phyloP scores from a whole-genome alignment of 2,329 filamentous ascomycete species.

The Colletotrichum liriopes region DNA sequence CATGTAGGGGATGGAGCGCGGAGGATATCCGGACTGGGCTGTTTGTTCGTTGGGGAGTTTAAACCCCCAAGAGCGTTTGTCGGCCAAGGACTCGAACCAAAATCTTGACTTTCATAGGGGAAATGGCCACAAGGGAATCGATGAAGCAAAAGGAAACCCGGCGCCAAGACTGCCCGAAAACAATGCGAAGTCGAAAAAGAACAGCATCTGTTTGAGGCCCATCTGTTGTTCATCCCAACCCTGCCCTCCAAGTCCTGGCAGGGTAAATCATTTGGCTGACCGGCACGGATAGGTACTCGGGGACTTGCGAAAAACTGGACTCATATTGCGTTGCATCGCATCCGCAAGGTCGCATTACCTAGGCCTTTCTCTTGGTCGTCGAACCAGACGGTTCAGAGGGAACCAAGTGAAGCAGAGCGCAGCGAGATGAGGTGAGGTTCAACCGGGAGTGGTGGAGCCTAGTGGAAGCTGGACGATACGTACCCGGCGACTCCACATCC shows the following conservation, averaged over 20 bases:
- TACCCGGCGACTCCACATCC: neutral
- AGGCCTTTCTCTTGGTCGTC: neutral
- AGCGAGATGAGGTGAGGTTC: constrained; percentile 9
- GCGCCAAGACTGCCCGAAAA: neutral
- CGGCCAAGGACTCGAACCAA: neutral
- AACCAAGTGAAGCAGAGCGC: neutral
- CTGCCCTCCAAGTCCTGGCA: neutral
- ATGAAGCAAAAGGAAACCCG: neutral
- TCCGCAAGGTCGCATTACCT: neutral
- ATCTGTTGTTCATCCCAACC: neutral
- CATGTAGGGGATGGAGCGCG: constrained; percentile 4
- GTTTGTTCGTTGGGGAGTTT: constrained; percentile 1
- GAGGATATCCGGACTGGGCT: constrained; percentile 5
- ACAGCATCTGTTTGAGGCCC: neutral
- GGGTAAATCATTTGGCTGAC: neutral
- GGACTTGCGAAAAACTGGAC: neutral
- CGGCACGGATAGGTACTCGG: constrained; percentile 3
- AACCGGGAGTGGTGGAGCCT: constrained; percentile 6
- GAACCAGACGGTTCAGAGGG: neutral
- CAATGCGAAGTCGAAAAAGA: neutral
- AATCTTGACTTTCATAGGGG: neutral
- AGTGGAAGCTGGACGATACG: constrained; percentile 1
- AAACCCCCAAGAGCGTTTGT: neutral
- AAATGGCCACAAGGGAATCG: neutral
- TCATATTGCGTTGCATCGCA: neutral